These are phyloP conservation scores for Camelina neglecta DNA, from an alignment of 345 rosid genomes.

Conservation along the genomic window DNA sequence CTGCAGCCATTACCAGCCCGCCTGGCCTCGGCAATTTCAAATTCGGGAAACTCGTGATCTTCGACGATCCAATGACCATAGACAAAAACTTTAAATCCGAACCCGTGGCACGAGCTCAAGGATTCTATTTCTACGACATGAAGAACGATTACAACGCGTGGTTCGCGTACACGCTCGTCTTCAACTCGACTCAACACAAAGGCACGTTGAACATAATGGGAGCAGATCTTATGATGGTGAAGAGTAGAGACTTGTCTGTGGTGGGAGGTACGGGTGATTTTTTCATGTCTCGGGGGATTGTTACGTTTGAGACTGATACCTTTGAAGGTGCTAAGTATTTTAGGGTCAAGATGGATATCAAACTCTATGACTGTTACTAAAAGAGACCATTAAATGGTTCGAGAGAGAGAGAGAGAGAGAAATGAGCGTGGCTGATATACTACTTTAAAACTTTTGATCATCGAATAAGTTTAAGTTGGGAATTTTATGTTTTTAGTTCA, in stretches of 20 bases:
- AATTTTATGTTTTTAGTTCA: constrained; percentile 3
- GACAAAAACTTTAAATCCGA: constrained; percentile 52
- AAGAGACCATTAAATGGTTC: neutral
- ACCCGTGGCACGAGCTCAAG: constrained; percentile 63
- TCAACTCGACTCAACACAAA: constrained; percentile 62
- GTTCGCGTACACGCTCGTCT: constrained; percentile 68
- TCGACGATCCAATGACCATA: constrained; percentile 64
- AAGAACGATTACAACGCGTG: constrained; percentile 54
- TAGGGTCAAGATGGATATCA: constrained; percentile 48
- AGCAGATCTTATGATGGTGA: constrained; percentile 64
- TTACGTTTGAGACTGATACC: constrained; percentile 60
- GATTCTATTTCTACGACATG: constrained; percentile 67
- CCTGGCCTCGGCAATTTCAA: constrained; percentile 47
- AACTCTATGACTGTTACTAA: constrained; percentile 47
- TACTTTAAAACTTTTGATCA: neutral
- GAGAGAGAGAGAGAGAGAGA: neutral
- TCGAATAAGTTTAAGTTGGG: constrained; percentile 17
- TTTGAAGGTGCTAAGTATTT: constrained; percentile 68
- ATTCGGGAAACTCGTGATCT: constrained; percentile 57
- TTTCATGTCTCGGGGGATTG: constrained; percentile 77
- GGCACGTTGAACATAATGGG: constrained; percentile 72
- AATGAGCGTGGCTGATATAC: neutral
- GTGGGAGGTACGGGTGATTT: constrained; percentile 83
- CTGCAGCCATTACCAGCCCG: constrained; percentile 46
- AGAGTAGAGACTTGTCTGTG: constrained; percentile 73